Evolutionary conservation across 805 yeast species (phyloP).

Genomic region (Candida incommunis): DNA sequence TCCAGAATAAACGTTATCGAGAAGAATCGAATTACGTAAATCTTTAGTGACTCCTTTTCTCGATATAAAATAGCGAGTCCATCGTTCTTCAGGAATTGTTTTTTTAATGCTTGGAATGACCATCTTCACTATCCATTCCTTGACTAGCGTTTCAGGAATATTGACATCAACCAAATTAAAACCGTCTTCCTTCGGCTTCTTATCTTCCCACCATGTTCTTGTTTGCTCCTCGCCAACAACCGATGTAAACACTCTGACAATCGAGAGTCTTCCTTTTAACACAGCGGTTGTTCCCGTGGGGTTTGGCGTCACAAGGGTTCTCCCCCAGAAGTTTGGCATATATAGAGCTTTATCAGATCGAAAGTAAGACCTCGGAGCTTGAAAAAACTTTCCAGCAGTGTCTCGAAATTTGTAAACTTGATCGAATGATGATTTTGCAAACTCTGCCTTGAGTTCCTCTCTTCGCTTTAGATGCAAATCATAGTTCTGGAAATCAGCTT

Average conservation of each 20-base stretch:
- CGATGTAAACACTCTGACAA: constrained; percentile 53
- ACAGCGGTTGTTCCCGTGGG: constrained; percentile 23
- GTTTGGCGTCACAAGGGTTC: constrained; percentile 26
- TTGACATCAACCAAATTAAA: constrained; percentile 67
- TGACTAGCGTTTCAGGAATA: constrained; percentile 58
- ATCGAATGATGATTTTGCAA: constrained; percentile 53
- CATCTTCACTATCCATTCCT: constrained; percentile 47
- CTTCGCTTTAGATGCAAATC: constrained; percentile 35
- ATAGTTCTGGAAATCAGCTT: constrained; percentile 34
- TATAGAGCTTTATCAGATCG: constrained; percentile 55
- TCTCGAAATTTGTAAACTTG: constrained; percentile 51
- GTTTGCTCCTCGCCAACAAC: constrained; percentile 59
- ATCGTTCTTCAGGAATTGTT: constrained; percentile 33
- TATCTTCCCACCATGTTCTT: constrained; percentile 39
- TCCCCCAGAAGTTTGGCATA: constrained; percentile 67
- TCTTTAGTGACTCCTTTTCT: constrained; percentile 43
- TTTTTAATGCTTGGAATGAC: constrained; percentile 33
- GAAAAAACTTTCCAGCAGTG: constrained; percentile 74
- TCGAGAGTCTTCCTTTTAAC: constrained; percentile 38
- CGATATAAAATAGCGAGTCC: constrained; percentile 47
- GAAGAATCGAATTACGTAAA: constrained; percentile 41
- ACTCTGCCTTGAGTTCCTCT: constrained; percentile 42
- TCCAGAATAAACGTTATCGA: constrained; percentile 72
- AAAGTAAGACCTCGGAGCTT: constrained; percentile 72
- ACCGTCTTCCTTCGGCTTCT: constrained; percentile 26